Conservation (phyloP, 2,329 filamentous ascomycete genomes). For the Piedraia hortae region DNA sequence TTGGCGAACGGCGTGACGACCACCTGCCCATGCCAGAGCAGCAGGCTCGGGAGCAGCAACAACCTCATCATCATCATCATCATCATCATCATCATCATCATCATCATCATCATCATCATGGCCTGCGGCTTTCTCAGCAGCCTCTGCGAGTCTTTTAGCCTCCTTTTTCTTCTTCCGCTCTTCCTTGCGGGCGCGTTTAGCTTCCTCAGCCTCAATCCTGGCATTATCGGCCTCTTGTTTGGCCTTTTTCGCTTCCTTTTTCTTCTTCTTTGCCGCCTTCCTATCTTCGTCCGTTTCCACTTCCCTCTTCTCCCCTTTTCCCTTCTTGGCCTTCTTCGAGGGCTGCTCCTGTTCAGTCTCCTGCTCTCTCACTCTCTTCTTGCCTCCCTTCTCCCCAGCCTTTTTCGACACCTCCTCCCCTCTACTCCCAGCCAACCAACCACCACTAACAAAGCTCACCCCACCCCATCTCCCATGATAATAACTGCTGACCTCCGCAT, state of each 20-base stretch:
- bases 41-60: constrained; percentile 1
- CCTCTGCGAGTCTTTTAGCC: constrained; percentile 19
- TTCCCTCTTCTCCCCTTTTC: not conserved
- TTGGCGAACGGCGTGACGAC: constrained; percentile 42
- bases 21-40: constrained; percentile 7
- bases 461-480: constrained; percentile 48
- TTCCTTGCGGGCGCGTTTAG: constrained; percentile 19
- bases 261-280: constrained; percentile 10
- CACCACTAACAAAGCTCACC: constrained; percentile 72
- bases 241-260: not conserved
- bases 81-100: constrained; percentile 1
- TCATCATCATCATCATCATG: constrained; percentile 2
- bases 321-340: constrained; percentile 6
- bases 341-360: constrained; percentile 3
- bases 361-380: constrained; percentile 4
- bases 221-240: constrained; percentile 2
- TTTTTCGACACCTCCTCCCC: constrained; percentile 14
- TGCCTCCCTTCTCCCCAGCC: not conserved
- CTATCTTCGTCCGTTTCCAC: constrained; percentile 1
- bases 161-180: constrained; percentile 22
- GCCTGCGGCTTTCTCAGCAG: constrained; percentile 14
- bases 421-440: constrained; percentile 35
- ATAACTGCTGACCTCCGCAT: constrained; percentile 45
- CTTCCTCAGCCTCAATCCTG: constrained; percentile 15
- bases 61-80: constrained; percentile 2